Evolutionary conservation across 2,329 filamentous ascomycete species (phyloP), one percentile per base, ranked within the genome.

Genomic region (Cladosporium sp.): DNA sequence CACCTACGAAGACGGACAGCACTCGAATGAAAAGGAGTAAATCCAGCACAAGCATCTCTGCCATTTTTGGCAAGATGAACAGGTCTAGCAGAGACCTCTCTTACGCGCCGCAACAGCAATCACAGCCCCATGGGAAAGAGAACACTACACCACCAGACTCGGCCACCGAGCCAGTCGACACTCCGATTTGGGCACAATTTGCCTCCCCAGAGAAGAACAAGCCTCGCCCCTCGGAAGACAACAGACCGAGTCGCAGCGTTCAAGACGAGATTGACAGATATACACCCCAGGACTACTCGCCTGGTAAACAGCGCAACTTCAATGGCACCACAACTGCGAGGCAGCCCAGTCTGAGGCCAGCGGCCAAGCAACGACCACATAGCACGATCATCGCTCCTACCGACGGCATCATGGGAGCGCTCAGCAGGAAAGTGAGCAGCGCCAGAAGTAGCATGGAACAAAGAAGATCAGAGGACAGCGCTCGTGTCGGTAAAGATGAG

Each of bases 171-270:
- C 79, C 80, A 49, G 79, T 81, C 59, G 74, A 79, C 26, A 72
- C 90, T 1, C 92, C 93, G 28, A 93, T 94, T 65, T 97, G 92
- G 83, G 87, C 91, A 15, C 90, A 95, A 73, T 95, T 94, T 75
- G 80, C 84, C 65, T 79, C 51, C 74, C 77, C 55, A 60, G 68
- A 44, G 58, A 65, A 38, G 70, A 30, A 70, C 72, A 51, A 65
- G n/a, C 66, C 82, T 12, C 81, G 82, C 24, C 81, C 85, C 59
- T 83, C 86, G 69, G 83, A 85, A 44, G 82, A 79, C 1, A 77
- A 84, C 69, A 70, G 65, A 51, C 69, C 74, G 32, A 79, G 78
- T 2, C 80, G 78, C 65, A 80, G 80, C 24, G 75, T 83, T 14
- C 80, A 83, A 11, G 82, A 86, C 52, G 86, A 88, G 71, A 85